Base-by-base conservation (phyloP, 1,284 basidiomycete species). In the Tranzscheliella williamsii region DNA sequence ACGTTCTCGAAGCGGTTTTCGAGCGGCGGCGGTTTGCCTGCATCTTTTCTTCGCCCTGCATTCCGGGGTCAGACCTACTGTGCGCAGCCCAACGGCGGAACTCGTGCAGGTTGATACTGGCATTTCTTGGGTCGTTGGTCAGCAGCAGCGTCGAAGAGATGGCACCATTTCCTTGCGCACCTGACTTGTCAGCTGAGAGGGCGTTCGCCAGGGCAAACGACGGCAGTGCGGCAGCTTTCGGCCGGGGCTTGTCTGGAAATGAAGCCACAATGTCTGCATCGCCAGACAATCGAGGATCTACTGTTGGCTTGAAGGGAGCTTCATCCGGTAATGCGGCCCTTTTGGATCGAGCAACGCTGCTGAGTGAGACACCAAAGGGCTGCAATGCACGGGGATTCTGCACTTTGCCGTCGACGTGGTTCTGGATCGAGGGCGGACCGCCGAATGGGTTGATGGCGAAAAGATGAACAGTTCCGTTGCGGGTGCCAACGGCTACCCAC, bases 401-500 rank as follows among this genome's bases (percentile, higher is more conserved):
- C 20, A 63, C 27, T 35, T 63, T 58, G 34, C 48, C 39, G 20
- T 40, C 29, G 15, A 52, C 43, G 38, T 65, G 62, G 21, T 55
- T 65, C 24, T 24, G 36, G 26, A 60, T 48, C 16, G 32, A 54
- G 8, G 55, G 49, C 2, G 31, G 29, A 17, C 62, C 62, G 12
- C 62, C 55, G 36, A 44, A 54, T 0, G 62, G 51, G n/a, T 65
- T 65, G 44, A 65, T 32, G 6, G 62, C 51, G 20, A 55, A 65
- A 21, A 51, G 24, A 38, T 65, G 62, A 4, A 60, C 55, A 16
- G 62, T 55, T 17, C 62, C 62, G 30, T 44, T 65, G 20, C 44
- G 51, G 9, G 55, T 65, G 38, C 55, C 55, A 4, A 65, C 55
- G 9, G 48, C 48, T 24, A 65, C 18, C 50, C 55, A 65, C 35